phyloP scores from a whole-genome alignment of 2,329 filamentous ascomycete species.

The Colletotrichum sansevieriae region DNA sequence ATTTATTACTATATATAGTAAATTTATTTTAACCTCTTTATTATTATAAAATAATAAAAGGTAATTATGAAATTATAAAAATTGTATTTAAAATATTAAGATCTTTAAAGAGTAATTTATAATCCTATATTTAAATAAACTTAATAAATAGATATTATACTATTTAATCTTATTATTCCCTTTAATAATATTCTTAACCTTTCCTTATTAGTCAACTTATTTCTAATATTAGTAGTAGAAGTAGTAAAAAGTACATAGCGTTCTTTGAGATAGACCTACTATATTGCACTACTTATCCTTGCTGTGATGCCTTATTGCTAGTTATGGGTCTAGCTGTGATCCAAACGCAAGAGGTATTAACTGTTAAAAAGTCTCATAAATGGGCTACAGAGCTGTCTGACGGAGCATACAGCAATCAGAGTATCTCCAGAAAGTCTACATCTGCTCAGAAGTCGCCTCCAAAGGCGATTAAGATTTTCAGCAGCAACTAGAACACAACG shows the following conservation, averaged over 20 bases:
- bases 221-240: background rate
- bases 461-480: rapidly evolving
- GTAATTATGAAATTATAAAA: background rate
- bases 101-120: background rate
- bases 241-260: background rate
- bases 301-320: background rate
- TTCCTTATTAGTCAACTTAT: background rate
- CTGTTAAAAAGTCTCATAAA: background rate
- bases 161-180: background rate
- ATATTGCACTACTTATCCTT: background rate
- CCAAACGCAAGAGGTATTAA: background rate
- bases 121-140: background rate
- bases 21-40: background rate
- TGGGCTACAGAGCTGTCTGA: background rate
- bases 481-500: background rate
- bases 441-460: background rate
- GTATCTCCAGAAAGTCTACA: background rate
- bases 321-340: background rate
- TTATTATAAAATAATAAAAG: background rate
- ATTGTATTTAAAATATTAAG: background rate
- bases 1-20: too few relatives aligned
- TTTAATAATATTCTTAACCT: background rate
- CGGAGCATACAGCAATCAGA: background rate
- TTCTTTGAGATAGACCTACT: background rate
- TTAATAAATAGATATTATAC: background rate